Conservation (phyloP, 768 basidiomycete species). For the Botryobasidium botryosum region DNA sequence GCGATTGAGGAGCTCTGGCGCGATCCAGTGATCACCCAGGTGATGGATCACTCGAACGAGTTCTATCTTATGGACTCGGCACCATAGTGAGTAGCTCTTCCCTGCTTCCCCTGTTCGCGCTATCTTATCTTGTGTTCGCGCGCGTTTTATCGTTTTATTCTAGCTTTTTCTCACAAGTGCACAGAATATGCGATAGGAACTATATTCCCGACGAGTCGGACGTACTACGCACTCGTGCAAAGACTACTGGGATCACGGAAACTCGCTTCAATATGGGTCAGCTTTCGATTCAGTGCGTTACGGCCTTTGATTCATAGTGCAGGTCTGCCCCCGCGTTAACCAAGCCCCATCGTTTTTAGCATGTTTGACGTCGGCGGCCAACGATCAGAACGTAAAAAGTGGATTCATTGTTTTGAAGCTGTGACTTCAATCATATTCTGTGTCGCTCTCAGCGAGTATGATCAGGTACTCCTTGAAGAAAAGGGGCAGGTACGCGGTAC, state of each 20-base stretch:
- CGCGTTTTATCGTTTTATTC: not conserved
- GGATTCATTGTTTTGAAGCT: slow-evolving; percentile 29
- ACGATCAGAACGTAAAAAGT: slow-evolving; percentile 28
- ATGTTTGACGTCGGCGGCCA: slow-evolving; percentile 37
- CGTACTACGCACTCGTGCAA: slow-evolving; percentile 28
- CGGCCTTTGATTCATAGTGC: not conserved
- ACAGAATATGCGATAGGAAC: slow-evolving; percentile 24
- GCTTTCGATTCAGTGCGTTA: slow-evolving; percentile 27
- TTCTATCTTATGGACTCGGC: slow-evolving; percentile 35
- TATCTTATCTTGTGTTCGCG: not conserved
- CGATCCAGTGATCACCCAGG: slow-evolving; percentile 28
- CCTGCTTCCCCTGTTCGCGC: not conserved
- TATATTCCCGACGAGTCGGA: slow-evolving; percentile 30
- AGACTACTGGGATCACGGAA: slow-evolving; percentile 32
- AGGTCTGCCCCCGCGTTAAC: not conserved
- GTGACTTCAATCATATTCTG: slow-evolving; percentile 35
- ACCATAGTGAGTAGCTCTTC: slow-evolving; percentile 21
- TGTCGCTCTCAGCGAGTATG: slow-evolving; percentile 32
- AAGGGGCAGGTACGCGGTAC: slow-evolving; percentile 21
- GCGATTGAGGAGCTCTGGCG: slow-evolving; percentile 29
- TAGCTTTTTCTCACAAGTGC: slow-evolving; percentile 28
- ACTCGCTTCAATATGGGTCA: slow-evolving; percentile 31
- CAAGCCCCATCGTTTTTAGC: slow-evolving; percentile 11
- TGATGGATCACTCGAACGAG: slow-evolving; percentile 26
- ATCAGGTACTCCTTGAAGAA: slow-evolving; percentile 32